Evolutionary conservation across 345 rosid genomes (phyloP).

Genomic region (Rhizophora apiculata): DNA sequence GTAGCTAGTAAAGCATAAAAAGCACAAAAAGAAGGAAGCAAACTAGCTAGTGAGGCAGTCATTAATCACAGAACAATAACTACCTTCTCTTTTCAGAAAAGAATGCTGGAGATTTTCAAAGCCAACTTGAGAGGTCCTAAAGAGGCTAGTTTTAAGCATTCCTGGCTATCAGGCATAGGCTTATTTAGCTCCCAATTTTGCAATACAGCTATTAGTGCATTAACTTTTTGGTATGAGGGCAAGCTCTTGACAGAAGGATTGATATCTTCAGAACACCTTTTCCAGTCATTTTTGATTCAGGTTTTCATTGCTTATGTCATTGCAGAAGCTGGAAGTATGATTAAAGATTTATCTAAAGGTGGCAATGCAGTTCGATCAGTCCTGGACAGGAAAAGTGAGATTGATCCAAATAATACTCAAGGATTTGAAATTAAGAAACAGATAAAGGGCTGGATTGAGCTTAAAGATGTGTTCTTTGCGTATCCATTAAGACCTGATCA

Average conservation of each 20-base stretch:
- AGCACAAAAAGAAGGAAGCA: constrained; percentile 70
- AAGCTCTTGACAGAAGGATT: constrained; percentile 38
- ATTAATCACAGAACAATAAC: constrained; percentile 70
- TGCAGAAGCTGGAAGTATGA: constrained; percentile 75
- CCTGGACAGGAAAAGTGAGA: constrained; percentile 53
- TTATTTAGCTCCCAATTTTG: constrained; percentile 59
- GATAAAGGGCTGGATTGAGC: constrained; percentile 46
- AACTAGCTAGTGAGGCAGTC: constrained; percentile 61
- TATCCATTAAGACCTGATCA: constrained; percentile 62
- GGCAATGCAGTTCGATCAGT: constrained; percentile 45
- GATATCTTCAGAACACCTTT: constrained; percentile 46
- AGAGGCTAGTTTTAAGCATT: constrained; percentile 50
- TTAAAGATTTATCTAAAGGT: constrained; percentile 62
- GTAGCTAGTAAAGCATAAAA: constrained; percentile 60
- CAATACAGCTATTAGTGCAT: constrained; percentile 52
- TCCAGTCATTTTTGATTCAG: constrained; percentile 52
- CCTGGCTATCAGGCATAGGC: constrained; percentile 56
- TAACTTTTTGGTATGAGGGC: constrained; percentile 67
- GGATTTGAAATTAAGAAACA: constrained; percentile 32
- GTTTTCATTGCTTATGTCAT: constrained; percentile 59
- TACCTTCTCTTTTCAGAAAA: constrained; percentile 67
- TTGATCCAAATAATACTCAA: constrained; percentile 38
- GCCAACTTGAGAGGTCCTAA: constrained; percentile 54
- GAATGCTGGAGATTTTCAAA: constrained; percentile 47
- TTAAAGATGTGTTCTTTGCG: constrained; percentile 55